Evolutionary conservation across 2,329 filamentous ascomycete species (phyloP).

Genomic region (Neofusicoccum ribis): DNA sequence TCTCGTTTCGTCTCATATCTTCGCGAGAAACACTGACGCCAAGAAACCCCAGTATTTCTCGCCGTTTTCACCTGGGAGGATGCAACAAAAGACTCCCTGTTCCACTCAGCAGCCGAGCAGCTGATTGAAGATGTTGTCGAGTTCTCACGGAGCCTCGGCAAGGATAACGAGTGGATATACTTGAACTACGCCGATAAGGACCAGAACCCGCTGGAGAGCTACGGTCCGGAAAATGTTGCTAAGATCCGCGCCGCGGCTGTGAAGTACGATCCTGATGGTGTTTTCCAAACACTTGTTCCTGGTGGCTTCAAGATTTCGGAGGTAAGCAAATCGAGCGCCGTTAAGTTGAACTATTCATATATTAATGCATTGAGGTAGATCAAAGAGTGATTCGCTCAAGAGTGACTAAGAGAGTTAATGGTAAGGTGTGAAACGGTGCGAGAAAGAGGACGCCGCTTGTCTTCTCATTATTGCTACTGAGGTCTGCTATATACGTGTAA

Average conservation of each 20-base stretch:
- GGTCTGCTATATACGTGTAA: too few species aligned
- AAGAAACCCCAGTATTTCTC: not conserved
- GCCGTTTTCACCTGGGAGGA: not conserved
- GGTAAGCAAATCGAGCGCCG: not conserved
- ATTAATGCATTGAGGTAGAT: too few species aligned
- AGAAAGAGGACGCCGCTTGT: too few species aligned
- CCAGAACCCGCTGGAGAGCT: conserved; percentile 25
- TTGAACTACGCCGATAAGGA: conserved; percentile 7
- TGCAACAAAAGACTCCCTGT: not conserved
- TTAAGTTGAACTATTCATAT: too few species aligned
- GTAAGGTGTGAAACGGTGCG: too few species aligned
- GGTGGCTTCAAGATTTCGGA: conserved; percentile 32
- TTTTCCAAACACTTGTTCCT: conserved; percentile 29
- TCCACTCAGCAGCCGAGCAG: not conserved
- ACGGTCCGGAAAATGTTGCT: conserved; percentile 24
- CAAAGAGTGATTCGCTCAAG: too few species aligned
- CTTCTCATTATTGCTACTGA: too few species aligned
- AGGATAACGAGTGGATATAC: conserved; percentile 1
- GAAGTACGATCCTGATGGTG: conserved; percentile 24
- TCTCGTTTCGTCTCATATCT: not conserved
- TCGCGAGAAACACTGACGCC: not conserved
- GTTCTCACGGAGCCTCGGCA: not conserved
- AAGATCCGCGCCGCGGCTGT: conserved; percentile 14
- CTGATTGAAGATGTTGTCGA: not conserved
- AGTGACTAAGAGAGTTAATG: too few species aligned